Conservation (phyloP, 768 basidiomycete genomes). For the Rhizopogon vinicolor region DNA sequence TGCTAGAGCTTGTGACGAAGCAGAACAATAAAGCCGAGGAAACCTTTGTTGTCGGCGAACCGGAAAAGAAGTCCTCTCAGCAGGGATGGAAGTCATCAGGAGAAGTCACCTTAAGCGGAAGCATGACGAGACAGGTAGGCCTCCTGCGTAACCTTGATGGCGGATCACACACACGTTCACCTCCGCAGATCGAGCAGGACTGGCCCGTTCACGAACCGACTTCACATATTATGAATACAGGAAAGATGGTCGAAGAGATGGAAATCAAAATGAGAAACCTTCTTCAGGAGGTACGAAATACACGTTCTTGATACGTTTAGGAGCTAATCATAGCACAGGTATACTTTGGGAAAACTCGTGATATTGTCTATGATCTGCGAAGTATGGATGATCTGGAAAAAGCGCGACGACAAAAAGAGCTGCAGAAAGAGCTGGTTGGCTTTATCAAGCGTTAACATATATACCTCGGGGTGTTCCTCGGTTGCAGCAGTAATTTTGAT, state of each 20-base stretch:
- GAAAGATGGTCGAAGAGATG: slow-evolving; percentile 96
- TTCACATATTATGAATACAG: slow-evolving; percentile 92
- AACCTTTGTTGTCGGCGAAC: slow-evolving; percentile 10
- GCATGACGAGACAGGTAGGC: slow-evolving; percentile 93
- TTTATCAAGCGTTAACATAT: slow-evolving; percentile 64
- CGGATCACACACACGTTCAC: slow-evolving; percentile 8
- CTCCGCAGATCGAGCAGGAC: slow-evolving; percentile 75
- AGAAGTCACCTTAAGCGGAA: slow-evolving; percentile 84
- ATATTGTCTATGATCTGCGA: slow-evolving; percentile 89
- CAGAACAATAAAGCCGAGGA: slow-evolving; percentile 29
- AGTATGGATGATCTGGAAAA: slow-evolving; percentile 84
- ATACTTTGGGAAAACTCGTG: slow-evolving; percentile 95
- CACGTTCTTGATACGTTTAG: not conserved
- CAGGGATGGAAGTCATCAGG: slow-evolving; percentile 61
- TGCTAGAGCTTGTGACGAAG: slow-evolving; percentile 82
- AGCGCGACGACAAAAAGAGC: slow-evolving; percentile 71
- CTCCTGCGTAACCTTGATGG: slow-evolving; percentile 4
- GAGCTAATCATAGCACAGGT: slow-evolving; percentile 45
- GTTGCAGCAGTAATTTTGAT: not conserved
- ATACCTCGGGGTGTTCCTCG: slow-evolving; percentile 13
- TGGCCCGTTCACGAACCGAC: slow-evolving; percentile 73
- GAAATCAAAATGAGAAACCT: slow-evolving; percentile 98
- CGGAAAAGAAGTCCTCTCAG: slow-evolving; percentile 34
- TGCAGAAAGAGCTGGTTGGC: slow-evolving; percentile 89
- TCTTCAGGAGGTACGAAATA: slow-evolving; percentile 66